phyloP scores from a whole-genome alignment of 257 asterid species.

The Solanum habrochaites region DNA sequence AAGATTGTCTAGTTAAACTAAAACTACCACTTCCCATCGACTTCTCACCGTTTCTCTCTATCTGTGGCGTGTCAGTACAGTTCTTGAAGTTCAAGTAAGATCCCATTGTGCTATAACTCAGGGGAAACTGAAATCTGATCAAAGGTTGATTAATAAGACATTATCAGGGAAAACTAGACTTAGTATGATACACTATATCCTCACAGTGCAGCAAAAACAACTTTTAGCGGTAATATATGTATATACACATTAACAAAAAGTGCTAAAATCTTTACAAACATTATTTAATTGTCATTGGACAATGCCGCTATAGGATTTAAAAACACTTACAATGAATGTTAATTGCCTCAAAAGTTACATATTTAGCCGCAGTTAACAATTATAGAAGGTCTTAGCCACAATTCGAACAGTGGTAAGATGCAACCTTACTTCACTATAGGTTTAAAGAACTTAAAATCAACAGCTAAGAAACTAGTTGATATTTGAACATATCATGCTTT shows the following conservation, averaged over 20 bases:
- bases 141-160: slow-evolving; percentile 7
- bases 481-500: neutral
- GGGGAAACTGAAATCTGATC: slow-evolving; percentile 14
- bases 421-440: neutral
- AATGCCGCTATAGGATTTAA: neutral
- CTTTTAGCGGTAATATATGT: too few relatives aligned
- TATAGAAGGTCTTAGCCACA: neutral
- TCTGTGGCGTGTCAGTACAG: slow-evolving; percentile 35
- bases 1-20: slow-evolving; percentile 62
- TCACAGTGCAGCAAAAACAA: neutral
- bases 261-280: neutral
- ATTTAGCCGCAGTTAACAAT: too few relatives aligned
- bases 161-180: neutral
- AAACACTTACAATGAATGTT: neutral
- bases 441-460: neutral
- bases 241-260: neutral
- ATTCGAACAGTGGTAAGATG: neutral
- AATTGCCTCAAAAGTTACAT: neutral
- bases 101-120: slow-evolving; percentile 30
- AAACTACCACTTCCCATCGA: slow-evolving; percentile 13
- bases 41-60: slow-evolving; percentile 41
- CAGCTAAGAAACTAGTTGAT: neutral
- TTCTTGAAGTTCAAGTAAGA: slow-evolving; percentile 74
- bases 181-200: neutral
- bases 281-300: neutral